Evolutionary conservation across 228 moss, liverwort and hornwort genomes (phyloP), one percentile per base, ranked within the genome.

Genomic region (Sphagnum magellanicum): DNA sequence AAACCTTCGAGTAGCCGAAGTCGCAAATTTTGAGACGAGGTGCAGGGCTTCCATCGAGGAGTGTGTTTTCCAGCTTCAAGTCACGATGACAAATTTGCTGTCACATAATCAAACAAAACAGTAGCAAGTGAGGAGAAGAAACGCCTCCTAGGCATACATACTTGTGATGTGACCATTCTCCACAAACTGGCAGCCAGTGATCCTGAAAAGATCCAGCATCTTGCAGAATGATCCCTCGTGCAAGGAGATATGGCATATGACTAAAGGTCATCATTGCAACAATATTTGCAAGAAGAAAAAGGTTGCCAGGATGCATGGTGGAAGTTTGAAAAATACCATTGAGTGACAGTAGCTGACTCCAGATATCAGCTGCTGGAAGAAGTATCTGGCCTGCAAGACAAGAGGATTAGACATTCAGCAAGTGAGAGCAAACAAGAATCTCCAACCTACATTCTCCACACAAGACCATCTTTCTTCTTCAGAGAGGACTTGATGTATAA

Each of bases 301-400:
- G 32, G 32, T 32, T 32, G 32, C 32, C 32, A 32, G 32, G 32
- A 32, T 32, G 3, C 32, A 32, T 32, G 32, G 32, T 32, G 32
- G 32, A 32, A 32, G 32, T 32, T 32, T 3, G 32, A 32, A 49
- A 58, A 6, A 16, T 85, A 90, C 98, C 98, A 98, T 93, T 0
- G 91, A 85, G 73, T 98, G 98, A 67, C 98, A 98, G 72, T 98
- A 98, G 76, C 94, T 98, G 68, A 98, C 98, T 74, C 98, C 98
- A 10, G 98, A 98, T 66, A 94, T 92, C 46, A 98, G 77, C 79
- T 98, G 98, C 68, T 98, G 98, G 66, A 98, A 98, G 81, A 98
- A 98, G 63, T 92, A 98, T 79, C 98, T 67, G 49, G 94, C 98
- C 98, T 98, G 93, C 32, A 32, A 6, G 6, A n/a, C 13, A 65